Evolutionary conservation across 2,329 filamentous ascomycete species (phyloP).

Genomic region (Aspergillus sojae): DNA sequence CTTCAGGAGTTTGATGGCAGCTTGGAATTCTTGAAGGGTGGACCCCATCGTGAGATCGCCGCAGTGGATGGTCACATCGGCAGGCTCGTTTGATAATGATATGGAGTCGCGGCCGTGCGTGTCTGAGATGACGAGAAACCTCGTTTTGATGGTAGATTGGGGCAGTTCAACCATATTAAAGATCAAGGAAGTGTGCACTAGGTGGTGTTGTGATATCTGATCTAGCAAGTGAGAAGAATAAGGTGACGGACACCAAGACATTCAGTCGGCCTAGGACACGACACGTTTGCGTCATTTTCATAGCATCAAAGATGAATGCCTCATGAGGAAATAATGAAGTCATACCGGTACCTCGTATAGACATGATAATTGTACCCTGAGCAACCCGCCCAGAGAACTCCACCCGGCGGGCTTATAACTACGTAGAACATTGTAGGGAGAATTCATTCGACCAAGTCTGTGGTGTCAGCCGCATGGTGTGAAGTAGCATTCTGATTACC

Average conservation of each 20-base stretch:
- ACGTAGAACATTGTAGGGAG: no score
- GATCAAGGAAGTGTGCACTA: no score
- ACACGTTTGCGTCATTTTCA: background rate
- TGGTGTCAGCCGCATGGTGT: no score
- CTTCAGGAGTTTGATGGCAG: conserved; percentile 48
- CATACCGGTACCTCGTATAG: rapidly evolving
- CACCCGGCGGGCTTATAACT: no score
- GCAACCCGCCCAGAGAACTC: no score
- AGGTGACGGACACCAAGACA: background rate
- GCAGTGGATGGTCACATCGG: conserved; percentile 57
- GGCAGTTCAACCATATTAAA: background rate
- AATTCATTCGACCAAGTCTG: no score
- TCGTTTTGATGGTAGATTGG: conserved; percentile 38
- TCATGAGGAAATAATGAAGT: background rate
- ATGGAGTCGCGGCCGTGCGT: conserved; percentile 42
- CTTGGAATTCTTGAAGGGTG: conserved; percentile 44
- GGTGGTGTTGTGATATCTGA: background rate
- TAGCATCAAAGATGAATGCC: background rate
- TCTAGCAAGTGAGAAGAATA: background rate
- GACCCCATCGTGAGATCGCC: conserved; percentile 55
- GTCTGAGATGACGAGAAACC: conserved; percentile 51
- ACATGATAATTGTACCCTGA: no score
- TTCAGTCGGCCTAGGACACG: background rate
- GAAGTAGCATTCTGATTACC: no score
- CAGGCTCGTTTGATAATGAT: conserved; percentile 29